Conservation (phyloP, 345 rosid species). For the Moricandia arvensis region DNA sequence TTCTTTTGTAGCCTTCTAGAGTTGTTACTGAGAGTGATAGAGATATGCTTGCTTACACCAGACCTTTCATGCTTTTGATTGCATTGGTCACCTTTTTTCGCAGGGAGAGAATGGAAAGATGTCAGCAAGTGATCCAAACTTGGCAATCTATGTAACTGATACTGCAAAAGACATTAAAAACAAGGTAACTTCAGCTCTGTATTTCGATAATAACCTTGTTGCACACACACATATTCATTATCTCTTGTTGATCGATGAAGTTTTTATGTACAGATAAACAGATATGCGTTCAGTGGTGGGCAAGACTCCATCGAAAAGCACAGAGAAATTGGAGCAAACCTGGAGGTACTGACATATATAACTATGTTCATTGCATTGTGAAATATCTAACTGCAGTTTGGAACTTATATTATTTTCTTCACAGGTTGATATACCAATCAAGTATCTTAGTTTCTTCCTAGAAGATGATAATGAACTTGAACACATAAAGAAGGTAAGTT, state of each 20-base stretch:
- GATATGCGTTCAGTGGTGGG: constrained; percentile 81
- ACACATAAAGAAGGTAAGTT: constrained; percentile 67
- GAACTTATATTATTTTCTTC: not conserved
- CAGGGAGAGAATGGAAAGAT: constrained; percentile 97
- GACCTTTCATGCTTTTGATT: not conserved
- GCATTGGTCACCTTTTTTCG: constrained; percentile 9
- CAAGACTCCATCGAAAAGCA: constrained; percentile 72
- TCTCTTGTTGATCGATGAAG: not conserved
- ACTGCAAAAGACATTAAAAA: constrained; percentile 67
- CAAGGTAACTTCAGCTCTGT: constrained; percentile 50
- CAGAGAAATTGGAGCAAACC: constrained; percentile 74
- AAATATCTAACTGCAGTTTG: not conserved
- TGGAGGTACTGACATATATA: constrained; percentile 56
- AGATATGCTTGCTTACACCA: constrained; percentile 5
- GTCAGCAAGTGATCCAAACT: constrained; percentile 98
- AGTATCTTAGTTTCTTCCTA: constrained; percentile 74
- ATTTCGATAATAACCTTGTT: not conserved
- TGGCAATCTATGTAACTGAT: constrained; percentile 92
- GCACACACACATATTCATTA: not conserved
- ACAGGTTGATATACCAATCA: constrained; percentile 85
- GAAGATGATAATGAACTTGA: constrained; percentile 88
- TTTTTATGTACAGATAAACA: constrained; percentile 55
- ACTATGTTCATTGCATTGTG: not conserved
- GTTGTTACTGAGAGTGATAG: not conserved
- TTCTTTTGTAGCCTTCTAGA: not conserved